Conservation (phyloP, 768 basidiomycete genomes). For the Cantharellus anzutake region DNA sequence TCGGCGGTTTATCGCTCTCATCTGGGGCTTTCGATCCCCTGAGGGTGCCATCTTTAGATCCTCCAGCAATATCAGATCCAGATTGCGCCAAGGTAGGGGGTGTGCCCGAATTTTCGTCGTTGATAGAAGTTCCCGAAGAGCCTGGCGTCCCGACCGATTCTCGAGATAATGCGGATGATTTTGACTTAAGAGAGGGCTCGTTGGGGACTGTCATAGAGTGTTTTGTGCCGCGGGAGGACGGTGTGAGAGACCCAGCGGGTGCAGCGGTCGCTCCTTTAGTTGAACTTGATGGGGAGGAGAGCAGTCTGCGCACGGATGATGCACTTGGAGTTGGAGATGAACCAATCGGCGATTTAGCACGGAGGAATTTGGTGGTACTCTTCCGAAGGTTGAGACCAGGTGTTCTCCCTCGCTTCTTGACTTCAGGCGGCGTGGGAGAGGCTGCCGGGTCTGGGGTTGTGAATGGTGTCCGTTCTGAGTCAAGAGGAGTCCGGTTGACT, state of each 20-base stretch:
- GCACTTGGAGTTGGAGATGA: slow-evolving; percentile 9
- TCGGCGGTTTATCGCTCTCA: slow-evolving; percentile 42
- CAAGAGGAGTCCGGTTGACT: slow-evolving; percentile 28
- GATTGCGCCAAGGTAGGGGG: slow-evolving; percentile 1
- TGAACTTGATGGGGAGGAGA: slow-evolving; percentile 21
- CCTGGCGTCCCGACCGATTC: slow-evolving; percentile 39
- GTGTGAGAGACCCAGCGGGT: slow-evolving; percentile 34
- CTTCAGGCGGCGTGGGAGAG: slow-evolving; percentile 29
- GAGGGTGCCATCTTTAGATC: slow-evolving; percentile 10
- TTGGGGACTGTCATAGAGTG: not conserved
- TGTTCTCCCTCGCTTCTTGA: slow-evolving; percentile 45
- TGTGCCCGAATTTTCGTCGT: slow-evolving; percentile 15
- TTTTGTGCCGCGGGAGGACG: slow-evolving; percentile 24
- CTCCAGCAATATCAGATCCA: slow-evolving; percentile 11
- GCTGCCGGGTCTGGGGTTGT: slow-evolving; percentile 16
- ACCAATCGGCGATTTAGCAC: slow-evolving; percentile 44
- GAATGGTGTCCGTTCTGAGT: slow-evolving; percentile 16
- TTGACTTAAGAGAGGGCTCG: slow-evolving; percentile 53
- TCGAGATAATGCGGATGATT: slow-evolving; percentile 49
- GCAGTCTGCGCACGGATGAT: slow-evolving; percentile 23
- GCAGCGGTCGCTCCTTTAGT: not conserved
- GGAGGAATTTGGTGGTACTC: slow-evolving; percentile 51
- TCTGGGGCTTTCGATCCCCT: slow-evolving; percentile 16
- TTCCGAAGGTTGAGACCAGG: slow-evolving; percentile 54
- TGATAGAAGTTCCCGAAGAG: slow-evolving; percentile 46